Evolutionary conservation across 2,329 filamentous ascomycete genomes (phyloP).

Genomic region (Colletotrichum sp.): DNA sequence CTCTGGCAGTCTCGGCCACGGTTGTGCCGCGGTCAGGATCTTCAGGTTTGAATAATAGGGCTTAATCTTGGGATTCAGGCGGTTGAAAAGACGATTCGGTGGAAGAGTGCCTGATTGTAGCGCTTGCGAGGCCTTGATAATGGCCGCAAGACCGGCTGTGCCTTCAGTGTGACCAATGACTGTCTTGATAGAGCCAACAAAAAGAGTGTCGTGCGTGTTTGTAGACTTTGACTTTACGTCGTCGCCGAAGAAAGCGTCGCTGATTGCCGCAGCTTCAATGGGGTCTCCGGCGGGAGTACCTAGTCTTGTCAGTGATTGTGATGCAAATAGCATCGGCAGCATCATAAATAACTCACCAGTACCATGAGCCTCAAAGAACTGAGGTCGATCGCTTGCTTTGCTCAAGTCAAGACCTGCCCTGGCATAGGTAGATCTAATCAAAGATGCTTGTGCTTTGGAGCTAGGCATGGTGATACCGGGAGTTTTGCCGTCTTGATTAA

Average conservation of each 20-base stretch:
- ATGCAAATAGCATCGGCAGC: rapidly evolving
- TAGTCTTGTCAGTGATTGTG: background rate
- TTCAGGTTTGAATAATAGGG: slow-evolving; percentile 27
- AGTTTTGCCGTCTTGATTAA: slow-evolving; percentile 27
- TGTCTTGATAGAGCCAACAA: slow-evolving; percentile 33
- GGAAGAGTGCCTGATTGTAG: slow-evolving; percentile 27
- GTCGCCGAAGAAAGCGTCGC: background rate
- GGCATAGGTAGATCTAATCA: slow-evolving; percentile 33
- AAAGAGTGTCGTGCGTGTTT: slow-evolving; percentile 26
- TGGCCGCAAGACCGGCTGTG: slow-evolving; percentile 28
- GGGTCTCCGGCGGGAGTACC: slow-evolving; percentile 41
- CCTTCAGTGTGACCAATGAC: slow-evolving; percentile 33
- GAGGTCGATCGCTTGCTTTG: slow-evolving; percentile 7
- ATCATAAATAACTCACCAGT: slow-evolving; percentile 26
- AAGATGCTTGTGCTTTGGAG: slow-evolving; percentile 26
- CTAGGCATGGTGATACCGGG: slow-evolving; percentile 40
- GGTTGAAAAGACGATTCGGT: slow-evolving; percentile 35
- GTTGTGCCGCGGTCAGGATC: slow-evolving; percentile 1
- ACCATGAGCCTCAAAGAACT: slow-evolving; percentile 38
- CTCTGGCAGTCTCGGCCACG: slow-evolving; percentile 20
- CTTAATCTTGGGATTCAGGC: slow-evolving; percentile 30
- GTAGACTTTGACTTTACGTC: background rate
- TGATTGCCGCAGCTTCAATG: slow-evolving; percentile 35
- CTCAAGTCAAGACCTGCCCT: slow-evolving; percentile 4
- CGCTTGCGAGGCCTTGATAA: slow-evolving; percentile 28